These are phyloP conservation scores for Talaromyces sp. DNA, from an alignment of 2,329 filamentous ascomycete genomes.

Conservation along the genomic window DNA sequence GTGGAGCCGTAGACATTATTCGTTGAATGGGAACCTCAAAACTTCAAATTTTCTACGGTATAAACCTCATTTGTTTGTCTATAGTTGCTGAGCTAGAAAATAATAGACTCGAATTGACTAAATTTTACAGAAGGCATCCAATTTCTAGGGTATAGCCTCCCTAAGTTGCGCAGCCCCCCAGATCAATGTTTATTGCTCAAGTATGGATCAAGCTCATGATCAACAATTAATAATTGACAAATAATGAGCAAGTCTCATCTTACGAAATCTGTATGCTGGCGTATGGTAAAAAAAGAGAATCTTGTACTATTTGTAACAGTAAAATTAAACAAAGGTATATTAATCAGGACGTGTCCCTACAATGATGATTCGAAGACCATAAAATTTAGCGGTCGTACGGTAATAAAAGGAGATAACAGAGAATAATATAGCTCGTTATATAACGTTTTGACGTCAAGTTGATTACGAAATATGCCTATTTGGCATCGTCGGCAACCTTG, in stretches of 20 bases:
- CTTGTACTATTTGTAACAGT: neutral
- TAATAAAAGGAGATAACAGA: neutral
- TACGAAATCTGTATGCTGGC: neutral
- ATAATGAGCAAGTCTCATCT: neutral
- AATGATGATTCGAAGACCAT: neutral
- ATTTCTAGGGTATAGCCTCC: neutral
- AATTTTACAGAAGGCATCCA: too few species aligned
- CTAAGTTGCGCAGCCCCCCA: neutral
- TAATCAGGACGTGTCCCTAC: neutral
- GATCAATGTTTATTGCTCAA: neutral
- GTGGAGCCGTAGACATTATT: neutral
- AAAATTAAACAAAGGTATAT: neutral
- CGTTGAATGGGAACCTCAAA: neutral
- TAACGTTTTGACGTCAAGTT: neutral
- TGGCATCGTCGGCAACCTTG: constrained; percentile 24
- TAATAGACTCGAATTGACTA: too few species aligned
- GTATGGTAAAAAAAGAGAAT: neutral
- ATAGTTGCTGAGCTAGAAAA: too few species aligned
- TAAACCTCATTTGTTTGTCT: too few species aligned
- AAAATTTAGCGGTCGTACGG: neutral
- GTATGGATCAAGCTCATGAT: neutral
- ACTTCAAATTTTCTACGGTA: neutral
- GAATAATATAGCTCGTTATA: neutral
- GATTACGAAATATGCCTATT: constrained; percentile 11
- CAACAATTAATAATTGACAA: too few species aligned